These are phyloP conservation scores for Didymellaceae sp. DNA, from an alignment of 2,329 filamentous ascomycete species.

Conservation along the genomic window DNA sequence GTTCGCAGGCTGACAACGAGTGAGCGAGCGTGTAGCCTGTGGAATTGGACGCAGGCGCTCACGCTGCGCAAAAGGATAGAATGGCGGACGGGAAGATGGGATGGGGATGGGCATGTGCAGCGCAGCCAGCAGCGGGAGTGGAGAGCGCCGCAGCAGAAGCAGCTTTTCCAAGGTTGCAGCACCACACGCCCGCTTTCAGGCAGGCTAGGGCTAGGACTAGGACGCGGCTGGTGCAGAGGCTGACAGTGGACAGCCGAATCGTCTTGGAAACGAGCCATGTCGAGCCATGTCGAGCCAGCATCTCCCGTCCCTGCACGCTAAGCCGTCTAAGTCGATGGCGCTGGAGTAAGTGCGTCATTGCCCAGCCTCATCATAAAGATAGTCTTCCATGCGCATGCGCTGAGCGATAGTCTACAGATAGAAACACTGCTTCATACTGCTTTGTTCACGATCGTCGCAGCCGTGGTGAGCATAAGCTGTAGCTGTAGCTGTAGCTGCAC, in stretches of 20 bases:
- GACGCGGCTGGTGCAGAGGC: slow-evolving; percentile 16
- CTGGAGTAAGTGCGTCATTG: slow-evolving; percentile 10
- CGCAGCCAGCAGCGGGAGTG: not conserved
- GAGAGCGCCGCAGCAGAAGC: slow-evolving; percentile 8
- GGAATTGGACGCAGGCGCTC: not conserved
- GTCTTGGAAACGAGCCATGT: slow-evolving; percentile 14
- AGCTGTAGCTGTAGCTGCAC: too few species aligned
- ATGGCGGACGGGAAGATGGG: too few species aligned
- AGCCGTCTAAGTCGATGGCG: not conserved
- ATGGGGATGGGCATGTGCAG: not conserved
- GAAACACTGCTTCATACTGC: too few species aligned
- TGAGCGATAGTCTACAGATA: too few species aligned
- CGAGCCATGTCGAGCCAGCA: too few species aligned
- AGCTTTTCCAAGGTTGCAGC: slow-evolving; percentile 11
- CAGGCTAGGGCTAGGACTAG: not conserved
- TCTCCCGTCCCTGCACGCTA: slow-evolving; percentile 11
- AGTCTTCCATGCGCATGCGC: too few species aligned
- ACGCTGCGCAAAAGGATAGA: not conserved
- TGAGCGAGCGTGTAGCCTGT: not conserved
- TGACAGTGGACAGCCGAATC: slow-evolving; percentile 6
- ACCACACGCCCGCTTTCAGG: not conserved
- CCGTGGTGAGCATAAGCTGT: too few species aligned
- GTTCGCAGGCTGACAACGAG: too few species aligned
- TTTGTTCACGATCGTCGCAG: too few species aligned
- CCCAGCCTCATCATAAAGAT: too few species aligned